Conservation (phyloP, 805 yeast genomes). For the Saturnispora saitoi region DNA sequence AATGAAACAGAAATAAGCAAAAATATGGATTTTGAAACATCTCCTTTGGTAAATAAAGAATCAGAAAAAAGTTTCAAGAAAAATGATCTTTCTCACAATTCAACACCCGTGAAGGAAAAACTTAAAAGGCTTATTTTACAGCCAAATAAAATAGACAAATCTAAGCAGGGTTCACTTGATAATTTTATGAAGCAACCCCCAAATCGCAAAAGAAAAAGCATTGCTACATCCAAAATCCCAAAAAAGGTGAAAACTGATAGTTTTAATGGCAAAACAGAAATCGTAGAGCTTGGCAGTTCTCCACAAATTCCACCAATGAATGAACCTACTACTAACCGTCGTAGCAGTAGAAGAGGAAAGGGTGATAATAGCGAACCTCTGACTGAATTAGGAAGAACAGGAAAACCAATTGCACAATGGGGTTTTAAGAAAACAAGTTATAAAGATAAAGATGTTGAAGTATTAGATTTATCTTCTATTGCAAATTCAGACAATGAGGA, state of each 20-base stretch:
- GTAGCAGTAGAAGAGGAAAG: not conserved
- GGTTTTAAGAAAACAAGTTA: not conserved
- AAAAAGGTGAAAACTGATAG: not conserved
- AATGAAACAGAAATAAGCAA: too few species aligned
- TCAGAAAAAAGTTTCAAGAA: not conserved
- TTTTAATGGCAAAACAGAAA: not conserved
- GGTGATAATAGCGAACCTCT: not conserved
- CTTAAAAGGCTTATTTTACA: not conserved
- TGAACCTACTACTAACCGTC: not conserved
- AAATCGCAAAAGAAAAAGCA: not conserved
- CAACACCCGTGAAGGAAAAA: not conserved
- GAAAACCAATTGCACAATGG: conserved; percentile 3
- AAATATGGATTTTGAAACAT: too few species aligned
- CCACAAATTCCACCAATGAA: not conserved
- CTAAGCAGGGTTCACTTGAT: not conserved
- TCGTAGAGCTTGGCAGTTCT: not conserved
- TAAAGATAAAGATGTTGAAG: conserved; percentile 5
- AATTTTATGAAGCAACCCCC: not conserved
- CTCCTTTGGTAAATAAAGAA: not conserved
- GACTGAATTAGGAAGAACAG: not conserved
- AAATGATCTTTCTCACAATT: not conserved
- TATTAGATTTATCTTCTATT: not conserved
- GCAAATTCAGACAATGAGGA: not conserved
- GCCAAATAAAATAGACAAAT: not conserved
- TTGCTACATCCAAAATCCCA: not conserved